Percentiles rank a stretch among this genome's conserved stretches.
These are phyloP conservation scores for Lactarius quietus DNA, from an alignment of 768 basidiomycete species.

Conservation along the genomic window DNA sequence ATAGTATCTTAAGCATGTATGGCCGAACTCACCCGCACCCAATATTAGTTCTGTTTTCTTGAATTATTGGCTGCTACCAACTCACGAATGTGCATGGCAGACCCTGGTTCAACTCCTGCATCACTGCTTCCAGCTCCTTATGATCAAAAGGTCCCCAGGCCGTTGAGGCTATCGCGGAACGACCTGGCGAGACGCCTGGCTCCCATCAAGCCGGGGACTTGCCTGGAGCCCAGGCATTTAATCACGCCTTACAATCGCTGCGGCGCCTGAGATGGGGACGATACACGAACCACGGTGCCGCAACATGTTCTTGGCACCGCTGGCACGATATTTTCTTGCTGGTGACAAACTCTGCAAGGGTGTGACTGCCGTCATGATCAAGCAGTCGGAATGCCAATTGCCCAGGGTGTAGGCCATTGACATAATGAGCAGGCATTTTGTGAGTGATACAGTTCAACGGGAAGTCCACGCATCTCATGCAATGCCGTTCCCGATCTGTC, in stretches of 20 bases:
- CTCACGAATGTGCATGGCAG: background rate
- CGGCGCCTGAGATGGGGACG: background rate
- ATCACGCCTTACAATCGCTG: background rate
- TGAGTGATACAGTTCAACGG: too few species aligned
- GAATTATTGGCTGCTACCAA: background rate
- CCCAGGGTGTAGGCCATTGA: background rate
- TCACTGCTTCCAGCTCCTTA: background rate
- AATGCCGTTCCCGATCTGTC: too few species aligned
- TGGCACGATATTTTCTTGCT: background rate
- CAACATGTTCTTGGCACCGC: background rate
- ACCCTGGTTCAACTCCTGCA: background rate
- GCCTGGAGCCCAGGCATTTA: background rate
- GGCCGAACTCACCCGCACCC: background rate
- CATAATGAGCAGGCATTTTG: background rate
- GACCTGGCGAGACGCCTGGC: background rate
- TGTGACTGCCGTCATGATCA: background rate
- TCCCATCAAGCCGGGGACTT: background rate
- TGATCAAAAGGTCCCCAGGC: background rate
- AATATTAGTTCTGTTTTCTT: background rate
- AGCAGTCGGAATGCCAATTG: background rate
- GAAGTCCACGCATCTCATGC: too few species aligned
- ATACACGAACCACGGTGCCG: background rate
- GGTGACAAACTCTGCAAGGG: background rate
- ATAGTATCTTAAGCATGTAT: background rate
- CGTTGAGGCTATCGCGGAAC: background rate